Evolutionary conservation across 2,329 filamentous ascomycete genomes (phyloP).

Genomic region (Aspergillus melleus): DNA sequence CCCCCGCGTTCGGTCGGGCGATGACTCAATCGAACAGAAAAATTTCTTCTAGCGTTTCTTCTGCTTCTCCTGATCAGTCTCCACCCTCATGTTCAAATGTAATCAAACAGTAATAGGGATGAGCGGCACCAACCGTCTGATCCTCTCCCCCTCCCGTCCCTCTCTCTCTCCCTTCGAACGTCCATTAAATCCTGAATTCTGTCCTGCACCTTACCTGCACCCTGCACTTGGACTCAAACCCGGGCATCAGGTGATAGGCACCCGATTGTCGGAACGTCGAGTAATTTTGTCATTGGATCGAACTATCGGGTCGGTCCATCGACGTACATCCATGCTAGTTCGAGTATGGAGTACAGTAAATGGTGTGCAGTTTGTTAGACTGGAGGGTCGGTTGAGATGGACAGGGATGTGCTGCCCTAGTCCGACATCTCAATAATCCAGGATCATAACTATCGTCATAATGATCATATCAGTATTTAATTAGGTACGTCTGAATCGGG

Average conservation of each 20-base stretch:
- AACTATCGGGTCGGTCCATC: slow-evolving; percentile 1
- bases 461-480: too few relatives aligned
- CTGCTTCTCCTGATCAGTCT: neutral
- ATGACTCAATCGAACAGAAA: slow-evolving; percentile 3
- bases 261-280: slow-evolving; percentile 9
- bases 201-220: neutral
- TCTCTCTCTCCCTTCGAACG: neutral
- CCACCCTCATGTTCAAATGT: slow-evolving; percentile 9
- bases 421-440: neutral
- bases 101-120: slow-evolving; percentile 7
- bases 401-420: slow-evolving; percentile 16
- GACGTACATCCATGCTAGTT: neutral
- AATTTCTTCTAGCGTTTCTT: neutral
- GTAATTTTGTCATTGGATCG: slow-evolving; percentile 2
- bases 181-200: neutral
- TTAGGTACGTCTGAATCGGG: too few relatives aligned
- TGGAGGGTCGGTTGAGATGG: neutral
- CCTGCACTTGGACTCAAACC: neutral
- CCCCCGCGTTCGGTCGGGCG: neutral
- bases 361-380: slow-evolving; percentile 6
- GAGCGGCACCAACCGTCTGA: slow-evolving; percentile 11
- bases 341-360: neutral
- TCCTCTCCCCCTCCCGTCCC: neutral
- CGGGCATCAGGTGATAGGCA: slow-evolving; percentile 13
- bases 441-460: neutral